Evolutionary conservation across 208 protist genomes (phyloP).

Genomic region (Crithidia expoeki): DNA sequence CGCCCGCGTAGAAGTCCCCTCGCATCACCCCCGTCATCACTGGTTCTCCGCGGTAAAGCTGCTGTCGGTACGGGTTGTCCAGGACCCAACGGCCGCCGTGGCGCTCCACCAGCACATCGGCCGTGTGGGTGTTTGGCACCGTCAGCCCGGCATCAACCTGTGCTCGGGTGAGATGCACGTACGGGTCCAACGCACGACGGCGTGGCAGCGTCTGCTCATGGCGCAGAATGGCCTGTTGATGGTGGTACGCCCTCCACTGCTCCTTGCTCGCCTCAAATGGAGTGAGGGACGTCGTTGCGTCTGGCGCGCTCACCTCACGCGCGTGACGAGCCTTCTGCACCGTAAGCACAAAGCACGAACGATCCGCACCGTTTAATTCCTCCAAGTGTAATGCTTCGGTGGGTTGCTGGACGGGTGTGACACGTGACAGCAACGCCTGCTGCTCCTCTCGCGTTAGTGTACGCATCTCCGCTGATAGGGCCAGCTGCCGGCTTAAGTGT

Average conservation of each 20-base stretch:
- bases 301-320: conserved; percentile 9
- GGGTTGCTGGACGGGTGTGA: conserved; percentile 11
- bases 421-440: conserved; percentile 2
- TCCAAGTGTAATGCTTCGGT: not conserved
- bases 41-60: conserved; percentile 66
- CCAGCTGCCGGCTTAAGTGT: conserved; percentile 49
- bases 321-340: conserved; percentile 45
- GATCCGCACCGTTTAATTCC: conserved; percentile 15
- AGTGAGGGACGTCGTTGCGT: conserved; percentile 14
- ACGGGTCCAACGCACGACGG: conserved; percentile 58
- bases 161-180: conserved; percentile 59
- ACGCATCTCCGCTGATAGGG: conserved; percentile 46
- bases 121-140: conserved; percentile 57
- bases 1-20: conserved; percentile 67
- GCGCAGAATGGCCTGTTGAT: conserved; percentile 59
- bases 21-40: conserved; percentile 81
- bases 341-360: conserved; percentile 54
- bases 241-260: conserved; percentile 37
- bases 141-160: conserved; percentile 37
- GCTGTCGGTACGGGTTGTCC: conserved; percentile 73
- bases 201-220: conserved; percentile 73
- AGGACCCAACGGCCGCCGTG: conserved; percentile 53
- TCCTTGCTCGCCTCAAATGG: conserved; percentile 16
- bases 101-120: conserved; percentile 38
- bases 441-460: conserved; percentile 16